Evolutionary conservation across 2,329 filamentous ascomycete genomes (phyloP).

Genomic region (Colletotrichum graminicola): DNA sequence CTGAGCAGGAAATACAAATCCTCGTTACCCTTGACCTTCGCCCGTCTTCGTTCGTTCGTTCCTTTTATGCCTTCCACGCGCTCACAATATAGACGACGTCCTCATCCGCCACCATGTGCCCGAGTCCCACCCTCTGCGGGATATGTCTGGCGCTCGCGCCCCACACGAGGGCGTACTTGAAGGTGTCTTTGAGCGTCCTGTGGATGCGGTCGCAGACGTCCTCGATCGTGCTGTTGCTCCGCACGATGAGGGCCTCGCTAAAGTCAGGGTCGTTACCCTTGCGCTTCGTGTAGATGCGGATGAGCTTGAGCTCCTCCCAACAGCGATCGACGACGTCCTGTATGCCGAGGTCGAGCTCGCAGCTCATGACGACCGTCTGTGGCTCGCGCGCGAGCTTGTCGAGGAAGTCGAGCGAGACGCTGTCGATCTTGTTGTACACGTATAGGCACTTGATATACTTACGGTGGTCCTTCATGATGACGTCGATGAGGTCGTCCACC

Average conservation of each 20-base stretch:
- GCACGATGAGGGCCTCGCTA: conserved; percentile 90
- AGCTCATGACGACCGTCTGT: conserved; percentile 96
- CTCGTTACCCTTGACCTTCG: conserved; percentile 15
- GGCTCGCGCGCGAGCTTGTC: conserved; percentile 93
- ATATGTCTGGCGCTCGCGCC: conserved; percentile 95
- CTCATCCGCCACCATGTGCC: conserved; percentile 80
- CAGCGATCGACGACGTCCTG: conserved; percentile 93
- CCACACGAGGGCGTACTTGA: conserved; percentile 99
- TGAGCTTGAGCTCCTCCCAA: conserved; percentile 92
- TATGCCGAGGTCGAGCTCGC: conserved; percentile 93
- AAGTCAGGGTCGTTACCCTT: conserved; percentile 94
- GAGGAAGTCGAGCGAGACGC: conserved; percentile 91
- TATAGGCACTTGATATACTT: conserved; percentile 97
- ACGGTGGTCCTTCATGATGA: conserved; percentile 98
- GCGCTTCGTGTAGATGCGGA: conserved; percentile 96
- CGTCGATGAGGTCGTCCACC: conserved; percentile 98
- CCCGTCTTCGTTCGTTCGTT: background rate
- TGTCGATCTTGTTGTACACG: conserved; percentile 99
- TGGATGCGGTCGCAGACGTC: conserved; percentile 98
- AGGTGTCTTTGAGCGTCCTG: conserved; percentile 94
- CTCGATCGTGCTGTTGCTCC: conserved; percentile 88
- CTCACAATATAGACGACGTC: conserved; percentile 78
- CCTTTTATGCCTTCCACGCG: conserved; percentile 68
- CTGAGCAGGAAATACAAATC: conserved; percentile 36
- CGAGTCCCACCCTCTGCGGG: conserved; percentile 90